Evolutionary conservation across 768 basidiomycete species (phyloP), one percentile per base, ranked within the genome.

Genomic region (Podaxis sp.): DNA sequence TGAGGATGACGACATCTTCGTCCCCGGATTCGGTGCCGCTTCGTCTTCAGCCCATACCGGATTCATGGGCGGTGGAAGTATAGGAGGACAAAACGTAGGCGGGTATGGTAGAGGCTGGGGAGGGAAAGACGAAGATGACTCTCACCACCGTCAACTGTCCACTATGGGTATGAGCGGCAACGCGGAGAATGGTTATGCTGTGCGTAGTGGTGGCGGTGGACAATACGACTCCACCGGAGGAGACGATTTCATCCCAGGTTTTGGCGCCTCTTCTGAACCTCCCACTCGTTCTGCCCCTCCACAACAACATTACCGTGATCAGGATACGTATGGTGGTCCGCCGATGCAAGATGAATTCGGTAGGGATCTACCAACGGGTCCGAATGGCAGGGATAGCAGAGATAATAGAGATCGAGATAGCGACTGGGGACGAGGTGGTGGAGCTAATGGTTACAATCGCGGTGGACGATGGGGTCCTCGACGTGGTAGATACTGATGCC

Each of bases 11-110:
- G 90, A 89, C 24, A 50, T 65, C 13, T 63, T 61, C 27, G 64
- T 91, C 0, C 91, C 91, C 29, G 92, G 93, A 6, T 87, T 94
- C 65, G 85, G 86, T 37, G 79, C 77, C 36, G 77, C 75, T 0
- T 75, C 72, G 0, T 56, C 66, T 74, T 46, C 70, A 73, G 46
- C 71, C 74, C 49, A 72, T 74, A 33, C 68, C 72, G 13, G 75
- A 73, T n/a, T 73, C 73, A 4, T 75, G 49, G 67, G 68, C n/a
- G 68, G 69, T 25, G 67, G 72, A 11, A 71, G 75, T 27, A 69
- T 69, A 41, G 66, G 77, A 25, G 33, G 66, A 72, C n/a, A 75
- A 67, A 54, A 54, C 29, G 59, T 43, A 13, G 55, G 55, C 36
- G 57, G 40, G 7, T 36, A 58, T 49, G 56, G 64, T 15, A 33